These are phyloP conservation scores for Ustilago vetiveriae DNA, from an alignment of 1,284 basidiomycete species.

Conservation along the genomic window DNA sequence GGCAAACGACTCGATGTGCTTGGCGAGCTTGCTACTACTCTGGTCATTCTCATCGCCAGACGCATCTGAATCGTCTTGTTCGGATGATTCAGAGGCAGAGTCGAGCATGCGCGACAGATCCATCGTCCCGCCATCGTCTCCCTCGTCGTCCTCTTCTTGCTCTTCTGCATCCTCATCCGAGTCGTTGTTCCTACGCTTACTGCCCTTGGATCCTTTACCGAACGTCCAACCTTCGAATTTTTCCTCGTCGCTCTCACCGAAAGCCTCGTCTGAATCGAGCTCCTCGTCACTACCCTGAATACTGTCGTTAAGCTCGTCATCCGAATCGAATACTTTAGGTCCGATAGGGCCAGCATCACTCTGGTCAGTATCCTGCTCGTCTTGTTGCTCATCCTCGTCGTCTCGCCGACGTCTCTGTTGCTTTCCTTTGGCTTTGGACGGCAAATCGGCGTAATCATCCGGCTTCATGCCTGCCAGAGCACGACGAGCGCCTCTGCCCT, in stretches of 20 bases:
- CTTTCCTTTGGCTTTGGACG: slow-evolving; percentile 38
- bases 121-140: slow-evolving; percentile 55
- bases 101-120: slow-evolving; percentile 63
- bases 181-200: slow-evolving; percentile 5
- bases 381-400: slow-evolving; percentile 21
- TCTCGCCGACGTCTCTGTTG: slow-evolving; percentile 3
- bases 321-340: slow-evolving; percentile 55
- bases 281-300: slow-evolving; percentile 62
- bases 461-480: slow-evolving; percentile 32
- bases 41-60: slow-evolving; percentile 42
- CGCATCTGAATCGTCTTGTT: slow-evolving; percentile 22
- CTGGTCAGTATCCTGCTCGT: slow-evolving; percentile 10
- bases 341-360: slow-evolving; percentile 25
- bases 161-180: slow-evolving; percentile 19
- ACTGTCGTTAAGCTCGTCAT: slow-evolving; percentile 48
- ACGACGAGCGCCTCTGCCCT: slow-evolving; percentile 23
- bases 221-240: slow-evolving; percentile 52
- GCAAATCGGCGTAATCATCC: slow-evolving; percentile 30
- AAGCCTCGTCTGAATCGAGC: slow-evolving; percentile 65
- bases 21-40: slow-evolving; percentile 34
- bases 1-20: slow-evolving; percentile 41
- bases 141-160: slow-evolving; percentile 30
- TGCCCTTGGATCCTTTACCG: slow-evolving; percentile 13
- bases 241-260: slow-evolving; percentile 64
- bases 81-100: slow-evolving; percentile 41